phyloP scores from a whole-genome alignment of 192 early-diverging fungal genomes.

The Backusella macrospora region DNA sequence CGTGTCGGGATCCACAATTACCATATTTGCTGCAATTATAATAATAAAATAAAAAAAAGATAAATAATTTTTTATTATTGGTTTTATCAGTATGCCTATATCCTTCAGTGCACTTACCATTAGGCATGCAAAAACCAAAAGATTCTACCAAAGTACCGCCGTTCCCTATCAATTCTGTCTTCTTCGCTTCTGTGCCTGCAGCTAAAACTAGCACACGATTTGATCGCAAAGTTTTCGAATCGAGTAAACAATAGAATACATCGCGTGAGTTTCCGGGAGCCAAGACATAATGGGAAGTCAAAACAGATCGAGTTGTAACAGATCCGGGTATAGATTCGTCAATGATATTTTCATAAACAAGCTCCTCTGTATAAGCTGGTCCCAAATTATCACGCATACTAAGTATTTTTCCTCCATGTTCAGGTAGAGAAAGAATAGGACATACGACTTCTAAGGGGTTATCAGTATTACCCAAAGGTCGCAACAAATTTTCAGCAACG shows the following conservation, averaged over 20 bases:
- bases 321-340: slow-evolving; percentile 14
- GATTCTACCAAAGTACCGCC: slow-evolving; percentile 48
- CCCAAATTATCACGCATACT: slow-evolving; percentile 70
- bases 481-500: slow-evolving; percentile 47
- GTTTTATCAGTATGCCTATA: background rate
- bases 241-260: slow-evolving; percentile 68
- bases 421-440: slow-evolving; percentile 68
- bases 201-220: slow-evolving; percentile 65
- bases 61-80: background rate
- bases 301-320: background rate
- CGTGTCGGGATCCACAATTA: slow-evolving; percentile 83
- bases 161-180: slow-evolving; percentile 33
- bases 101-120: slow-evolving; percentile 42
- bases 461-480: slow-evolving; percentile 44
- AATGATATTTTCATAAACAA: slow-evolving; percentile 15
- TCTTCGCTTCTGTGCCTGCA: slow-evolving; percentile 39
- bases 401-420: slow-evolving; percentile 77
- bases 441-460: slow-evolving; percentile 58
- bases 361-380: slow-evolving; percentile 37
- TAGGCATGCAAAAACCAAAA: slow-evolving; percentile 63
- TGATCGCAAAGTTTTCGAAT: slow-evolving; percentile 61
- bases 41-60: background rate
- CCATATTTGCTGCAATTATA: slow-evolving; percentile 56
- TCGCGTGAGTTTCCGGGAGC: slow-evolving; percentile 37
- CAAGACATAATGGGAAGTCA: slow-evolving; percentile 21